A percentile compares a stretch with the other conserved stretches of the same genome.
These are phyloP conservation scores for Cunninghamia lanceolata DNA, from an alignment of 75 land plant genomes.

Conservation along the genomic window DNA sequence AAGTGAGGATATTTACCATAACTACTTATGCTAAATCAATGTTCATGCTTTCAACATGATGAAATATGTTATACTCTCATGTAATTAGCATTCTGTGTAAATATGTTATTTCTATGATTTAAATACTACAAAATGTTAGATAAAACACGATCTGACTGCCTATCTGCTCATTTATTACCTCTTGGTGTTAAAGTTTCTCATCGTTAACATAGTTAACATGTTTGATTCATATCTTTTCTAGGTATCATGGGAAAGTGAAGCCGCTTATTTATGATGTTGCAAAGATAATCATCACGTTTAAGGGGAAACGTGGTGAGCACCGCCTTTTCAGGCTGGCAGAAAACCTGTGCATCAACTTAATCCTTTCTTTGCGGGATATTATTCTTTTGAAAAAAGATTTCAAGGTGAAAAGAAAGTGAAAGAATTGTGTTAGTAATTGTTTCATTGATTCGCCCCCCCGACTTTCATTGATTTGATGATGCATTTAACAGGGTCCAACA, in stretches of 20 bases:
- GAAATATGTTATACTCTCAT: neutral
- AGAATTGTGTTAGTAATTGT: neutral
- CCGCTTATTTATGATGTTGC: slow-evolving; percentile 83
- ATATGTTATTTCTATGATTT: neutral
- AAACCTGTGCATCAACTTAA: slow-evolving; percentile 92
- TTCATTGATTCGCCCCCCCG: no score
- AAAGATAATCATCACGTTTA: slow-evolving; percentile 74
- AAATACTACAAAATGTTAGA: neutral
- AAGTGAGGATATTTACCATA: neutral
- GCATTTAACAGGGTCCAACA: slow-evolving; percentile 73
- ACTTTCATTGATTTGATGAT: neutral
- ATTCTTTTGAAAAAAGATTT: slow-evolving; percentile 84
- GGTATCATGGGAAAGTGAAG: slow-evolving; percentile 87
- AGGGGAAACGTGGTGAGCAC: slow-evolving; percentile 93
- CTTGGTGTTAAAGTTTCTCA: neutral
- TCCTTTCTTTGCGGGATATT: slow-evolving; percentile 77
- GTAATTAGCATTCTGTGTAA: neutral
- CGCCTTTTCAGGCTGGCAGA: slow-evolving; percentile 96
- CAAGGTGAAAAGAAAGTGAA: slow-evolving; percentile 53
- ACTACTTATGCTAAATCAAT: neutral
- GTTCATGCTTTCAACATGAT: neutral
- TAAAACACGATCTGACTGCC: neutral
- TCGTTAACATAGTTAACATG: neutral
- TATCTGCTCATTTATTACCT: neutral
- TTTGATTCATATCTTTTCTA: slow-evolving; percentile 18